These are phyloP conservation scores for Hawksworthiomyces lignivorus DNA, from an alignment of 2,329 filamentous ascomycete species.

Conservation along the genomic window DNA sequence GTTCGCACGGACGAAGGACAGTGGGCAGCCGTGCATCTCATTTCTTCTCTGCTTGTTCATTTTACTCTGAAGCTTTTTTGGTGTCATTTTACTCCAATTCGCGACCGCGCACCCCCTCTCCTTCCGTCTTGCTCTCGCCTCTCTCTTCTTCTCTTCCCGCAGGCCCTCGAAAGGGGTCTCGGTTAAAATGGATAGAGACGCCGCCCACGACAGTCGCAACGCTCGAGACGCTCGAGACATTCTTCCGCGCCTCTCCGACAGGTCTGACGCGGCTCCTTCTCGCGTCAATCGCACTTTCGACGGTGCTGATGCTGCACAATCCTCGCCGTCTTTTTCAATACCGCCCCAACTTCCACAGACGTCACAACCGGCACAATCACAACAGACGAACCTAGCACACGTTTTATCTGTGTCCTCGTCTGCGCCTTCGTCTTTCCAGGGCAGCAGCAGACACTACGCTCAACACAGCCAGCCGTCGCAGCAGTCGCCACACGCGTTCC, in stretches of 20 bases:
- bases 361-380: slow-evolving; percentile 1
- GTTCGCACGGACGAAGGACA: slow-evolving; percentile 3
- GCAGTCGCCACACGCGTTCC: background rate
- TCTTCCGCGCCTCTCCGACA: slow-evolving; percentile 14
- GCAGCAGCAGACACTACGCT: slow-evolving; percentile 12
- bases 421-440: slow-evolving; percentile 7
- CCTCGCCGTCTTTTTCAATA: slow-evolving; percentile 8
- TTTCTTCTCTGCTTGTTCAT: background rate
- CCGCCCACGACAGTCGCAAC: slow-evolving; percentile 5
- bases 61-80: no score
- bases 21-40: background rate
- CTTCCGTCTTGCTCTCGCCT: background rate
- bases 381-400: slow-evolving; percentile 1
- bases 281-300: slow-evolving; percentile 13
- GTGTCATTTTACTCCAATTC: background rate
- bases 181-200: slow-evolving; percentile 17
- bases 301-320: slow-evolving; percentile 7
- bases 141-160: background rate
- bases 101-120: slow-evolving; percentile 1
- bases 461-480: slow-evolving; percentile 5
- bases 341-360: slow-evolving; percentile 4
- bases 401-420: slow-evolving; percentile 3
- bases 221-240: slow-evolving; percentile 11
- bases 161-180: slow-evolving; percentile 4
- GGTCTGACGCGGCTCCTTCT: slow-evolving; percentile 15